Base-by-base conservation (phyloP, 2,329 filamentous ascomycete species). In the Fusarium euwallaceae region DNA sequence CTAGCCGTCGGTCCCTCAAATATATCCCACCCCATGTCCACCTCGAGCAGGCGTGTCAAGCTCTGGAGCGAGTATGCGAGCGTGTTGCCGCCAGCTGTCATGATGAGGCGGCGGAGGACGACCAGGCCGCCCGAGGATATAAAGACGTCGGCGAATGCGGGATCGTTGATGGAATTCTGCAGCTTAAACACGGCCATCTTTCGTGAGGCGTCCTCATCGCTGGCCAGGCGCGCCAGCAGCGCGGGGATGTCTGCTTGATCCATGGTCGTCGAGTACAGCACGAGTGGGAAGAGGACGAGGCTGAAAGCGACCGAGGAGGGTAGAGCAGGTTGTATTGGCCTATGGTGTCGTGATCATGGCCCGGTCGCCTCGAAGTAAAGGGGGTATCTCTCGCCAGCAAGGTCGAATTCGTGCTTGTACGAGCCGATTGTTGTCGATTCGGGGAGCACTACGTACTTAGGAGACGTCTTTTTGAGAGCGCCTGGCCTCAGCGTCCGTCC, bases 141-240 rank as follows among this genome's bases (percentile, higher is more conserved):
- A 86, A 99, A 99, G 78, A 97, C 92, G 83, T 98, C 97, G 79
- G 97, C 97, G 83, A 98, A 98, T 61, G 95, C 93, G 29, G 96
- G 96, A 84, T 99, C 97, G 81, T 95, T 96, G 84, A 99, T 98
- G 72, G 94, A 95, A 74, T 91, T 93, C 84, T 99, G 97, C 75
- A 99, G 91, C 86, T 98, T 98, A 90, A 99, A 99, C 71, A 97
- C 97, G 70, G 97, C 97, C 94, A 98, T 98, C 84, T 99, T 99
- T 80, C 95, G 94, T 77, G 94, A 92, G 66, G 94, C 95, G 87
- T 99, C 97, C 84, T 98, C 91, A 78, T 92, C 89, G 84, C 90
- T 92, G 45, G 89, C 86, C 71, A 92, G 86, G 75, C 90, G 90
- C 84, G 89, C 86, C 77, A 92, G 86, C 76, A 92, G 87, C 81